phyloP scores from a whole-genome alignment of 78 protist genomes.

The Dictyostelium capitatum region DNA sequence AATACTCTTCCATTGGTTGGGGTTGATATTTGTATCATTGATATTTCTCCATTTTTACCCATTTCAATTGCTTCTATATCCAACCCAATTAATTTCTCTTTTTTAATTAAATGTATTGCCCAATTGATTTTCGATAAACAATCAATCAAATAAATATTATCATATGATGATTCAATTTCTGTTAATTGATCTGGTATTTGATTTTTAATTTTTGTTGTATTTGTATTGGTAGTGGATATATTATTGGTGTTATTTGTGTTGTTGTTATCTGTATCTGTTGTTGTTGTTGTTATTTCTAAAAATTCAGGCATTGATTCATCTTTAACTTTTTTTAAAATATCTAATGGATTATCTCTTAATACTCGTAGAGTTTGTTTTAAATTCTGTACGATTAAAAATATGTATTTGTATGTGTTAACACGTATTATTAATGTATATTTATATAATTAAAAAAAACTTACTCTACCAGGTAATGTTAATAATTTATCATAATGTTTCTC shows the following conservation, averaged over 20 bases:
- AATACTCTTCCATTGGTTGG: conserved; percentile 20
- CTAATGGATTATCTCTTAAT: conserved; percentile 28
- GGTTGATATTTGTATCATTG: conserved; percentile 45
- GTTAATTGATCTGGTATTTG: not conserved
- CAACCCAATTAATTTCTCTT: conserved; percentile 37
- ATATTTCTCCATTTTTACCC: conserved; percentile 55
- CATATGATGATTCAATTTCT: conserved; percentile 14
- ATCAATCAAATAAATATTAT: conserved; percentile 47
- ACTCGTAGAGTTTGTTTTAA: conserved; percentile 37
- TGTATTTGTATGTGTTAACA: too few species aligned
- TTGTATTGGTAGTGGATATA: not conserved
- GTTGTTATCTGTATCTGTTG: not conserved
- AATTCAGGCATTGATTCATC: conserved; percentile 15
- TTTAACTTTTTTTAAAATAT: conserved; percentile 3
- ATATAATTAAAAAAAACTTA: not conserved
- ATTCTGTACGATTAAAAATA: conserved; percentile 6
- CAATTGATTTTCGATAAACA: not conserved
- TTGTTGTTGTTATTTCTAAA: not conserved
- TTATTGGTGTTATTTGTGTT: too few species aligned
- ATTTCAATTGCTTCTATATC: conserved; percentile 65
- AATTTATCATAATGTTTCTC: conserved; percentile 10
- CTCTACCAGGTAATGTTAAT: conserved; percentile 63
- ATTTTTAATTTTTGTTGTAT: conserved; percentile 14
- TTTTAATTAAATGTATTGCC: conserved; percentile 5
- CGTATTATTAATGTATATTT: too few species aligned